Conservation (phyloP, 2,329 filamentous ascomycete genomes). For the Plenodomus biglobosus region DNA sequence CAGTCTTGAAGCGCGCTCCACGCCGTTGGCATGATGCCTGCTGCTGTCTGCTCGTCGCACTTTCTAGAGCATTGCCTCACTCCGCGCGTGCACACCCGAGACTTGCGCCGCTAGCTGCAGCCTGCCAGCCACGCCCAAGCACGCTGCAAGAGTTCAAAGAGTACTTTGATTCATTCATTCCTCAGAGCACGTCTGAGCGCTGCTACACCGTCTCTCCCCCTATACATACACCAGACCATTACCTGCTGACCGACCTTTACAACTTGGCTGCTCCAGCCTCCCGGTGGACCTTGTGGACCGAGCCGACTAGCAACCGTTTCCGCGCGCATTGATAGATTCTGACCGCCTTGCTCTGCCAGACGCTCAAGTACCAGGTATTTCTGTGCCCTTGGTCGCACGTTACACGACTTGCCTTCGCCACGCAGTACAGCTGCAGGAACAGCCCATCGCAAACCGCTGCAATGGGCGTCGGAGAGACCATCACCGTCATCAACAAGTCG, state of each 20-base stretch:
- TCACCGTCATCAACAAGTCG: constrained; percentile 88
- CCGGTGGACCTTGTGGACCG: constrained; percentile 29
- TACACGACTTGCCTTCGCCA: constrained; percentile 21
- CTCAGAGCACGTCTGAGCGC: constrained; percentile 9
- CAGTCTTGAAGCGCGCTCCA: constrained; percentile 14
- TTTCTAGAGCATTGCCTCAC: constrained; percentile 29
- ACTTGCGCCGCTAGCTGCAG: not conserved
- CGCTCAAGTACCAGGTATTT: constrained; percentile 17
- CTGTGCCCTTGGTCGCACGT: constrained; percentile 19
- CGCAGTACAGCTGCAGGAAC: constrained; percentile 27
- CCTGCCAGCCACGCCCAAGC: not conserved
- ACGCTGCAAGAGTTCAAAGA: too few species aligned
- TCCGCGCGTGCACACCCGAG: constrained; percentile 15
- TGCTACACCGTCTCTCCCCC: not conserved
- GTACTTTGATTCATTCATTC: not conserved
- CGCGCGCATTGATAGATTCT: constrained; percentile 33
- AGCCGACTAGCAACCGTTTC: constrained; percentile 20
- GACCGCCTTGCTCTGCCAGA: constrained; percentile 29
- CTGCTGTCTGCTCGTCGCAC: constrained; percentile 7
- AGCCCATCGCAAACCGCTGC: constrained; percentile 11
- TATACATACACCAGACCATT: too few species aligned
- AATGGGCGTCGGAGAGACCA: constrained; percentile 64
- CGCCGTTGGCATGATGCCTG: constrained; percentile 23
- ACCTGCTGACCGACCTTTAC: not conserved
- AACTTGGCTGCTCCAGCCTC: constrained; percentile 16